Evolutionary conservation across 495 filamentous ascomycete species (phyloP), one percentile per base, ranked within the genome.

Genomic region (Penicillium paxilli): DNA sequence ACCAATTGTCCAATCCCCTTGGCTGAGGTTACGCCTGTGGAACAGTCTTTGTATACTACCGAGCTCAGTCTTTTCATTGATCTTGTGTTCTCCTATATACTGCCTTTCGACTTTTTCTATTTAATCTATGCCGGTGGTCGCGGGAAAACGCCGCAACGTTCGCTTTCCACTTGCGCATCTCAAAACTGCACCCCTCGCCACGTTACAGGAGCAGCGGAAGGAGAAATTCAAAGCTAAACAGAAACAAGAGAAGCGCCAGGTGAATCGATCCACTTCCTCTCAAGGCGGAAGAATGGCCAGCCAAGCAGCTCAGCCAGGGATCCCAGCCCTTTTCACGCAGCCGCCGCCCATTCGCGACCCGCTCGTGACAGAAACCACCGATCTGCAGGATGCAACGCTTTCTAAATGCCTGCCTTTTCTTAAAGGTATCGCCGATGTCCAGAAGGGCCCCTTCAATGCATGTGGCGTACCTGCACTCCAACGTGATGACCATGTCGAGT

Each of bases 401-500:
- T 63, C 80, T 5, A 80, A 79, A 53, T 92, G 91, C 58, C 73
- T 92, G 10, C 86, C 87, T 1, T 87, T 85, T 59, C 76, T 96
- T 30, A 66, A 68, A 22, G 75, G 72, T 44, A 59, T 68, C 49
- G 64, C 74, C 19, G 60, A 44, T 21, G 58, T 59, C 21, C 67
- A 79, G 16, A 72, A 71, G 42, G 74, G 74, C 23, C 68, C 74
- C 8, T 80, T 81, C 73, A 93, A 91, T 68, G 63, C 65, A 49
- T 67, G 83, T 64, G 90, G 90, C n/a, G 76, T 97, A 19, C 89
- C 91, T 3, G 73, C 75, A 17, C 81, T 98, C 32, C 75, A 83
- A 46, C 84, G 88, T 9, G 76, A 83, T 52, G 71, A 78, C 32
- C 94, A 98, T 74, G 76, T 88, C 55, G 69, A 54, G n/a, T 98